Evolutionary conservation across 345 rosid genomes (phyloP).

Genomic region (Carallia brachiata): DNA sequence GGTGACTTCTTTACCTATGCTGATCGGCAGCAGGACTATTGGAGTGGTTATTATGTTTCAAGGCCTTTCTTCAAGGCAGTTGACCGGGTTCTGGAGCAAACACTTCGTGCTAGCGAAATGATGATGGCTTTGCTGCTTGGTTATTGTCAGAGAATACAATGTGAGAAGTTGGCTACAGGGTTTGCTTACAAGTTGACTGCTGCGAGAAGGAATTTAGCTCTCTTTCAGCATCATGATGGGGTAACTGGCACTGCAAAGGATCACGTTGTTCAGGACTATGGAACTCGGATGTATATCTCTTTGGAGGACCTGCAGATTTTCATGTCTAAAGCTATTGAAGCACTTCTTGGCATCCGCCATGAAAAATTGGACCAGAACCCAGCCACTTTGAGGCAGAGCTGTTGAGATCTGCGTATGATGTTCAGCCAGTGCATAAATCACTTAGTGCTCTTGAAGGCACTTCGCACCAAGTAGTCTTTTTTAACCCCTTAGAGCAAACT

Average conservation of each 20-base stretch:
- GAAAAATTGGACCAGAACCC: slow-evolving; percentile 76
- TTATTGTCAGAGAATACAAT: slow-evolving; percentile 79
- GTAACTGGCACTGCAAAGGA: slow-evolving; percentile 95
- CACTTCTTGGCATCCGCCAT: slow-evolving; percentile 74
- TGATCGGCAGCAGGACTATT: slow-evolving; percentile 87
- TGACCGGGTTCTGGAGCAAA: slow-evolving; percentile 88
- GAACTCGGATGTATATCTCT: slow-evolving; percentile 88
- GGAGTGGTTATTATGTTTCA: slow-evolving; percentile 99
- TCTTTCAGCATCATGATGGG: slow-evolving; percentile 99
- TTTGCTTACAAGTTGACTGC: slow-evolving; percentile 83
- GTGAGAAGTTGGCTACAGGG: slow-evolving; percentile 76
- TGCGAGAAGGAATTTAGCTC: slow-evolving; percentile 96
- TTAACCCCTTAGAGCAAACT: slow-evolving; percentile 82
- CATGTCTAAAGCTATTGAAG: slow-evolving; percentile 94
- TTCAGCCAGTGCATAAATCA: slow-evolving; percentile 67
- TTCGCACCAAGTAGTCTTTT: slow-evolving; percentile 68
- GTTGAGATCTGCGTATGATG: slow-evolving; percentile 80
- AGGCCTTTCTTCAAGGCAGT: slow-evolving; percentile 99
- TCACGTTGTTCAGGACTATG: slow-evolving; percentile 92
- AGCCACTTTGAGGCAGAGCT: slow-evolving; percentile 80
- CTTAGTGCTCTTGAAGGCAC: slow-evolving; percentile 70
- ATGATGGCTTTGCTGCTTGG: slow-evolving; percentile 83
- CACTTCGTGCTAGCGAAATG: slow-evolving; percentile 88
- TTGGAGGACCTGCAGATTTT: slow-evolving; percentile 85
- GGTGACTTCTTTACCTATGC: slow-evolving; percentile 99